phyloP scores from a whole-genome alignment of 2,329 filamentous ascomycete species.

The Fusarium sublunatum region DNA sequence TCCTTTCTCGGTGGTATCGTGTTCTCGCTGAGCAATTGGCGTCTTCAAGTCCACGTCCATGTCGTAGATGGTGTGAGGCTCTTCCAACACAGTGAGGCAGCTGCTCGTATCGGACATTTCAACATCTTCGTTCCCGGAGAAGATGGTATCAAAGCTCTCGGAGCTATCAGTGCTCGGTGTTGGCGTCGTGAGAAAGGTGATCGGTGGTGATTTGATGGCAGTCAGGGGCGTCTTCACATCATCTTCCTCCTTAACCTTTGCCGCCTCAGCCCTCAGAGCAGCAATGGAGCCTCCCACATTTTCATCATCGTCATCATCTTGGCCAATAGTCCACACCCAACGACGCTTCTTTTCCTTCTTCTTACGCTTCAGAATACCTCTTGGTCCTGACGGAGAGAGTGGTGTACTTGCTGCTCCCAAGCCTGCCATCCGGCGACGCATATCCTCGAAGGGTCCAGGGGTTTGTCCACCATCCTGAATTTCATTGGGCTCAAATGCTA shows the following conservation, averaged over 20 bases:
- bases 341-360: constrained; percentile 69
- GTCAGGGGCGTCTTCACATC: constrained; percentile 40
- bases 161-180: constrained; percentile 57
- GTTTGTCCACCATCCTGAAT: constrained; percentile 71
- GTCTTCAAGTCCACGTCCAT: constrained; percentile 55
- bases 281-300: constrained; percentile 57
- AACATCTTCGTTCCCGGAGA: constrained; percentile 52
- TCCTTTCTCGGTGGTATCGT: not conserved
- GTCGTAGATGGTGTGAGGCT: constrained; percentile 47
- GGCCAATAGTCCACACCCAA: constrained; percentile 75
- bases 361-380: constrained; percentile 65
- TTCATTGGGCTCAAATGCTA: constrained; percentile 65
- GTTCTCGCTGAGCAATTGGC: constrained; percentile 49
- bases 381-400: constrained; percentile 54
- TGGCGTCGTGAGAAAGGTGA: constrained; percentile 48
- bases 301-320: constrained; percentile 60
- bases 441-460: constrained; percentile 72
- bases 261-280: constrained; percentile 52
- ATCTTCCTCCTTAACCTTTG: constrained; percentile 32
- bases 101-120: constrained; percentile 63
- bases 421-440: constrained; percentile 67
- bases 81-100: constrained; percentile 49
- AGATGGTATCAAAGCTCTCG: constrained; percentile 31
- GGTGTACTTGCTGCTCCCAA: constrained; percentile 57
- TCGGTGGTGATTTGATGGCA: constrained; percentile 35